Evolutionary conservation across 805 yeast genomes (phyloP).

Genomic region (Monosporozyma solicola): DNA sequence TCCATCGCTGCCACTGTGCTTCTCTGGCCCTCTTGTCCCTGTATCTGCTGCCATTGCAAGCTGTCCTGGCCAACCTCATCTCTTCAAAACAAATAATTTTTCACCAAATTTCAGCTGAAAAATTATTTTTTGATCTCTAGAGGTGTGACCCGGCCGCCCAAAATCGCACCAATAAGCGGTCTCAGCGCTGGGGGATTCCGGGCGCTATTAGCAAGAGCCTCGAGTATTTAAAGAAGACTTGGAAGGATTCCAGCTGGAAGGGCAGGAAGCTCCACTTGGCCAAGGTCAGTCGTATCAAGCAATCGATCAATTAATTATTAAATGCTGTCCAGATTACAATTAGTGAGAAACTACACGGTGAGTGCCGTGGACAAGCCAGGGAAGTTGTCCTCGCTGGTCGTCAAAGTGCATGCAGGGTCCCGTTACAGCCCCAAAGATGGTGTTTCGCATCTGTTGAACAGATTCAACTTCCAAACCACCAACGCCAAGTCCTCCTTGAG

Average conservation of each 20-base stretch:
- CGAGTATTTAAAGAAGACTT: too few relatives aligned
- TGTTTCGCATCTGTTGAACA: constrained; percentile 73
- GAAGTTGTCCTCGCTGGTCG: constrained; percentile 58
- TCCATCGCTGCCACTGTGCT: background rate
- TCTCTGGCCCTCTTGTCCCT: background rate
- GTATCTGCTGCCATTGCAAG: background rate
- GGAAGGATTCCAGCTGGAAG: too few relatives aligned
- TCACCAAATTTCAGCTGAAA: too few relatives aligned
- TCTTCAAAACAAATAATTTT: too few relatives aligned
- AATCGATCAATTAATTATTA: background rate
- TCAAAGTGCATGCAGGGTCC: constrained; percentile 82
- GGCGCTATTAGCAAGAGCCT: too few relatives aligned
- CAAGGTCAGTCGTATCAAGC: too few relatives aligned
- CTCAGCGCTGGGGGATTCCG: too few relatives aligned
- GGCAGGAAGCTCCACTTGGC: too few relatives aligned
- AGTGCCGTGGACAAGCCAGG: background rate
- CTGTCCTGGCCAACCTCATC: background rate
- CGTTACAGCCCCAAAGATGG: constrained; percentile 66
- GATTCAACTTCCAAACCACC: constrained; percentile 79
- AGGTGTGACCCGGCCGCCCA: too few relatives aligned
- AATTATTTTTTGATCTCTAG: too few relatives aligned
- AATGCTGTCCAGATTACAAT: background rate
- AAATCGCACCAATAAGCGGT: too few relatives aligned
- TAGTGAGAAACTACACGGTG: background rate
- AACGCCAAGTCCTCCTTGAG: constrained; percentile 79